Percentiles rank a stretch among this genome's conserved stretches.
These are phyloP conservation scores for Pseudogymnoascus sp. DNA, from an alignment of 2,329 filamentous ascomycete species.

Conservation along the genomic window DNA sequence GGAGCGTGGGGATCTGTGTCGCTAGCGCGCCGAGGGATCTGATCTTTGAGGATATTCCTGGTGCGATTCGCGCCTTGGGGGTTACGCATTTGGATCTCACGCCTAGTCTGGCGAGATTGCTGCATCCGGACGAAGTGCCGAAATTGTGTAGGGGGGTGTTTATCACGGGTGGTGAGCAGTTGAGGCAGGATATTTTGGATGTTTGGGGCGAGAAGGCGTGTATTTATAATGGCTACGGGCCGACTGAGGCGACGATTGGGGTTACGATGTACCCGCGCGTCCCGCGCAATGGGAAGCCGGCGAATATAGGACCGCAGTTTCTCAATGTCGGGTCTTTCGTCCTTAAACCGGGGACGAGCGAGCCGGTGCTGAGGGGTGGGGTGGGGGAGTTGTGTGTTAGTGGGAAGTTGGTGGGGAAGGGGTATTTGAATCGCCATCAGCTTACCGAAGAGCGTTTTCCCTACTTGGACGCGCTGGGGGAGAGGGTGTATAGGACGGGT, in stretches of 20 bases:
- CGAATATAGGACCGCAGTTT: conserved; percentile 83
- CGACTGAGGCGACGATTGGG: conserved; percentile 87
- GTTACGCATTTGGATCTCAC: conserved; percentile 93
- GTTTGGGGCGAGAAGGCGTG: conserved; percentile 71
- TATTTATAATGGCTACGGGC: conserved; percentile 89
- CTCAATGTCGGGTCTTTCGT: conserved; percentile 82
- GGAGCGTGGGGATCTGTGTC: conserved; percentile 81
- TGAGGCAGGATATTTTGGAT: conserved; percentile 84
- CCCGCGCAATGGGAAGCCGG: conserved; percentile 65
- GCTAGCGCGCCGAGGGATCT: conserved; percentile 76
- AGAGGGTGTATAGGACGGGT: conserved; percentile 76
- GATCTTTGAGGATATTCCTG: conserved; percentile 73
- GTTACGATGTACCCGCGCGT: conserved; percentile 85
- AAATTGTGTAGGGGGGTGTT: conserved; percentile 76
- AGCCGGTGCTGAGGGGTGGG: conserved; percentile 66
- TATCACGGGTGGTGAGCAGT: conserved; percentile 82
- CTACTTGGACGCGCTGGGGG: conserved; percentile 44
- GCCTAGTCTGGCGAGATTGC: conserved; percentile 71
- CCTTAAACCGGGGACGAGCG: conserved; percentile 58
- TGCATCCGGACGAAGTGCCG: conserved; percentile 74
- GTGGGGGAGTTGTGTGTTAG: conserved; percentile 85
- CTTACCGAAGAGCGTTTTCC: conserved; percentile 73
- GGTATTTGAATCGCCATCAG: conserved; percentile 74
- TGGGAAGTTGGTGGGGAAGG: conserved; percentile 78
- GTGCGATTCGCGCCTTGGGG: conserved; percentile 58